Conservation (phyloP, 768 basidiomycete genomes). For the Lentinula lateritia region DNA sequence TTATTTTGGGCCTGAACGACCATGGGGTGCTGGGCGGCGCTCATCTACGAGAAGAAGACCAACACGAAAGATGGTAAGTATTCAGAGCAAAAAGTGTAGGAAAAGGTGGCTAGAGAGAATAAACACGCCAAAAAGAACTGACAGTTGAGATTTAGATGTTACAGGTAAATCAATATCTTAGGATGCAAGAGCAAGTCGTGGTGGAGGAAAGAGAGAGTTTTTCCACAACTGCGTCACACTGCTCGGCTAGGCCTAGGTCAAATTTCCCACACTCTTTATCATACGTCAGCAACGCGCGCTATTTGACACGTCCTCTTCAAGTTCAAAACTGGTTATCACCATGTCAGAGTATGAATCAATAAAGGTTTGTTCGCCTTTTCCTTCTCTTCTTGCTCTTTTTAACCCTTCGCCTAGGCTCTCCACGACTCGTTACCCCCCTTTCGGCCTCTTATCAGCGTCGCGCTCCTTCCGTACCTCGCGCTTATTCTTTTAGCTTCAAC, state of each 20-base stretch:
- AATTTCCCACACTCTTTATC: background rate
- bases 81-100: background rate
- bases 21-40: constrained; percentile 78
- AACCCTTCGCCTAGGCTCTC: constrained; percentile 33
- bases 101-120: background rate
- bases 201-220: background rate
- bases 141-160: constrained; percentile 2
- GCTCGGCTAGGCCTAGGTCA: background rate
- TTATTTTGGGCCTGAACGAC: constrained; percentile 81
- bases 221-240: background rate
- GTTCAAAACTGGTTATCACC: constrained; percentile 42
- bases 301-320: background rate
- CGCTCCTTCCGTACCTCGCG: constrained; percentile 68
- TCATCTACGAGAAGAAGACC: constrained; percentile 43
- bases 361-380: constrained; percentile 31
- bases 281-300: background rate
- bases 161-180: background rate
- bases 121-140: constrained; percentile 5
- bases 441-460: constrained; percentile 60
- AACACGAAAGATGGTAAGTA: background rate
- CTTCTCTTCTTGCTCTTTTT: background rate
- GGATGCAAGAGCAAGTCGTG: background rate
- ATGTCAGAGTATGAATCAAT: constrained; percentile 44
- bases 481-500: constrained; percentile 67
- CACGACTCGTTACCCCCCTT: constrained; percentile 69